These are phyloP conservation scores for Dissoconium aciculare DNA, from an alignment of 2,329 filamentous ascomycete species.

Conservation along the genomic window DNA sequence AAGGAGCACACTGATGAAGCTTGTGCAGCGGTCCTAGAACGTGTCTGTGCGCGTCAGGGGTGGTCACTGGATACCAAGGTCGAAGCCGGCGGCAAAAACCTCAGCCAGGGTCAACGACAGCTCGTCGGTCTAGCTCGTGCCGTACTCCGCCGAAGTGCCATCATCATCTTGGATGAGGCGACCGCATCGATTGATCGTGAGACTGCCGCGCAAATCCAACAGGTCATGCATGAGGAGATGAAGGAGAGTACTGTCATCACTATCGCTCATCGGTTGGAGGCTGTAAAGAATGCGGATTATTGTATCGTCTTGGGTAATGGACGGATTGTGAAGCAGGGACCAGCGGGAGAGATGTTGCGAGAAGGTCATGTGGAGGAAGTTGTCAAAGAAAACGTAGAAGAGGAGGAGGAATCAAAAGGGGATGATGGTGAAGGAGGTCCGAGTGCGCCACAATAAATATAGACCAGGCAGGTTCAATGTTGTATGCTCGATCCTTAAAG, in stretches of 20 bases:
- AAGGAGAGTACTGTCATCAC: constrained; percentile 46
- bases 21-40: constrained; percentile 38
- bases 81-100: constrained; percentile 46
- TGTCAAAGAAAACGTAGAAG: constrained; percentile 6
- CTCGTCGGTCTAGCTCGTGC: constrained; percentile 50
- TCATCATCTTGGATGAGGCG: constrained; percentile 52
- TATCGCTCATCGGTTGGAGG: constrained; percentile 50
- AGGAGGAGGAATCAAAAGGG: constrained; percentile 2
- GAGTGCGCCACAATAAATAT: too few species aligned
- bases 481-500: too few species aligned
- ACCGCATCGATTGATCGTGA: constrained; percentile 50
- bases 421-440: too few species aligned
- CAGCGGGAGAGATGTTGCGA: constrained; percentile 20
- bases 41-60: constrained; percentile 40
- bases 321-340: constrained; percentile 28
- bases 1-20: constrained; percentile 41
- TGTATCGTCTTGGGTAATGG: constrained; percentile 41
- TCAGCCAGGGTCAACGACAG: constrained; percentile 51
- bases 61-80: constrained; percentile 44
- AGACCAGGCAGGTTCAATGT: too few species aligned
- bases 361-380: constrained; percentile 7
- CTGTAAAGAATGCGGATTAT: constrained; percentile 44
- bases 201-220: constrained; percentile 42
- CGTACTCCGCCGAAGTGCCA: constrained; percentile 43
- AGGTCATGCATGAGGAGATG: constrained; percentile 42